Evolutionary conservation across 495 filamentous ascomycete species (phyloP).

Genomic region (Penicillium herquei): DNA sequence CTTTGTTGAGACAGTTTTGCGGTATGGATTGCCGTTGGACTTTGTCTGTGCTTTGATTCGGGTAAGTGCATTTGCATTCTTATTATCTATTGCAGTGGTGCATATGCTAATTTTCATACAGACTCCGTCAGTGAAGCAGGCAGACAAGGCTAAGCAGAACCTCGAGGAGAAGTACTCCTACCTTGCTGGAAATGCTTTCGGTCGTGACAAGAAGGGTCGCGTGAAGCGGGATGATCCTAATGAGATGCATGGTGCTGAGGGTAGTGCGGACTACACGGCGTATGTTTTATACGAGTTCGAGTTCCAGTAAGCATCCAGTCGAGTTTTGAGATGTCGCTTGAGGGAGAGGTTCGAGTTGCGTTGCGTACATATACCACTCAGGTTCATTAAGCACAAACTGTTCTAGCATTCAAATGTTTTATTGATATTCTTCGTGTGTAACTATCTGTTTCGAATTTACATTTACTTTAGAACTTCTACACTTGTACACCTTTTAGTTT

Average conservation of each 20-base stretch:
- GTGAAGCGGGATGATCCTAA: constrained; percentile 85
- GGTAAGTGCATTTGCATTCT: constrained; percentile 52
- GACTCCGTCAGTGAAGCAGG: constrained; percentile 72
- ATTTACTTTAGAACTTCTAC: background rate
- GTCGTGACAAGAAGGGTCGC: constrained; percentile 88
- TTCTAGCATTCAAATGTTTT: constrained; percentile 1
- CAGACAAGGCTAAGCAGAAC: constrained; percentile 73
- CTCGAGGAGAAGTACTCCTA: constrained; percentile 89
- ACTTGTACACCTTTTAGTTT: background rate
- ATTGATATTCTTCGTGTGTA: background rate
- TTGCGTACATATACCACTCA: constrained; percentile 33
- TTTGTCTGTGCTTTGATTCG: constrained; percentile 80
- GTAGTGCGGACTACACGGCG: constrained; percentile 80
- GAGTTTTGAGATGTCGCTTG: background rate
- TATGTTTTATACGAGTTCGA: constrained; percentile 98
- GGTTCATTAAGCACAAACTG: constrained; percentile 28
- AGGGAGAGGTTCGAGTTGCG: background rate
- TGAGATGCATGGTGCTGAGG: constrained; percentile 75
- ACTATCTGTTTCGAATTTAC: background rate
- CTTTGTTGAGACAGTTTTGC: constrained; percentile 93
- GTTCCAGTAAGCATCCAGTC: constrained; percentile 45
- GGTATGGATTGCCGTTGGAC: constrained; percentile 87
- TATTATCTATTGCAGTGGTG: background rate
- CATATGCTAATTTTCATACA: constrained; percentile 29
- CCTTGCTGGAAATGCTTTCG: constrained; percentile 92